phyloP scores from a whole-genome alignment of 257 asterid species.

The Paulownia fortunei region DNA sequence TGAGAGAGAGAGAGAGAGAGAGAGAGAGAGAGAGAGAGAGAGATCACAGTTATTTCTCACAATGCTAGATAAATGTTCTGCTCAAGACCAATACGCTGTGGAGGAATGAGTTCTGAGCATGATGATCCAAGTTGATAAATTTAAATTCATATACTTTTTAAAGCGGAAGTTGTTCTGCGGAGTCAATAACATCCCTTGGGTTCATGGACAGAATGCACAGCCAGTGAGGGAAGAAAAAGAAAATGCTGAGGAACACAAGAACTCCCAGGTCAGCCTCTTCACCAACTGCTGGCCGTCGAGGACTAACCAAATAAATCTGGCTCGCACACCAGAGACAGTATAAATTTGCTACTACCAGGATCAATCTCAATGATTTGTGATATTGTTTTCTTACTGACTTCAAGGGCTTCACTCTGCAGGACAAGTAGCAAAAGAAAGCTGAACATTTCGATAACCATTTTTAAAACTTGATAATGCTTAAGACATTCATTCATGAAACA shows the following conservation, averaged over 20 bases:
- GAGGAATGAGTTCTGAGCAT: neutral
- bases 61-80: neutral
- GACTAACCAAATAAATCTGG: slow-evolving; percentile 74
- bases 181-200: slow-evolving; percentile 47
- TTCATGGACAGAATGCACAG: slow-evolving; percentile 82
- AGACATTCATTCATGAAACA: slow-evolving; percentile 3
- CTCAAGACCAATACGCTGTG: neutral
- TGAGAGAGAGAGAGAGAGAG: neutral
- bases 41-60: neutral
- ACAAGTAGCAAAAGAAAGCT: neutral
- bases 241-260: slow-evolving; percentile 62
- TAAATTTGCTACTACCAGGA: slow-evolving; percentile 45
- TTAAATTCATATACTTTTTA: slow-evolving; percentile 25
- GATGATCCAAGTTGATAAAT: neutral
- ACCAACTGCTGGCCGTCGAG: slow-evolving; percentile 87
- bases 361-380: slow-evolving; percentile 51
- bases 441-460: slow-evolving; percentile 7
- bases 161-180: slow-evolving; percentile 55
- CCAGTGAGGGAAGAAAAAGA: slow-evolving; percentile 82
- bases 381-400: slow-evolving; percentile 46
- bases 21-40: neutral
- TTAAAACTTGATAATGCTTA: neutral
- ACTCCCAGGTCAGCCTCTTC: slow-evolving; percentile 96
- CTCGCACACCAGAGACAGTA: slow-evolving; percentile 83
- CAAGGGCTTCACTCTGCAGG: slow-evolving; percentile 58